Conservation (phyloP, 2,329 filamentous ascomycete genomes). For the Bipolaris oryzae region DNA sequence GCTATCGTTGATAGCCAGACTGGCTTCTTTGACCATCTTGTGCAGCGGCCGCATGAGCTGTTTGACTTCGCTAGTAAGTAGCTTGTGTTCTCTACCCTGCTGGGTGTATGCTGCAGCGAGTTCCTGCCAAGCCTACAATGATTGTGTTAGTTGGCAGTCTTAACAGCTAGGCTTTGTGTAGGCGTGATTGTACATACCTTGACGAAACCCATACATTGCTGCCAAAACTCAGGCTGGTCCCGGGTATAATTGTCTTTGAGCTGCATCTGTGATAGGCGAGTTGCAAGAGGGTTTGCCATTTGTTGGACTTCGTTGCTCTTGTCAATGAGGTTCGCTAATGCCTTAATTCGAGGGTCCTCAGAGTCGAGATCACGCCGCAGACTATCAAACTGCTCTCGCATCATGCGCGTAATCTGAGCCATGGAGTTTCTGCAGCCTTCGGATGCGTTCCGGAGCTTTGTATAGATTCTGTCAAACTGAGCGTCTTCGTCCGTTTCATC, state of each 20-base stretch:
- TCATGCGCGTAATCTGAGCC: slow-evolving; percentile 55
- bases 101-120: slow-evolving; percentile 57
- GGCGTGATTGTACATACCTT: slow-evolving; percentile 49
- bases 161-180: slow-evolving; percentile 16
- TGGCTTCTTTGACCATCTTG: slow-evolving; percentile 80
- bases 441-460: slow-evolving; percentile 74
- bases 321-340: slow-evolving; percentile 66
- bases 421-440: slow-evolving; percentile 75
- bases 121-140: slow-evolving; percentile 66
- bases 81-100: slow-evolving; percentile 51
- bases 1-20: slow-evolving; percentile 70
- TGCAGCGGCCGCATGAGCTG: slow-evolving; percentile 80
- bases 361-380: slow-evolving; percentile 41
- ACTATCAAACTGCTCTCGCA: slow-evolving; percentile 38
- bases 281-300: slow-evolving; percentile 74
- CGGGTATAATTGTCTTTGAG: slow-evolving; percentile 81
- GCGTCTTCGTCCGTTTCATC: slow-evolving; percentile 74
- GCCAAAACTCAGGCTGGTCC: slow-evolving; percentile 67
- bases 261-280: slow-evolving; percentile 77
- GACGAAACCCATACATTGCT: slow-evolving; percentile 76
- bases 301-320: slow-evolving; percentile 74
- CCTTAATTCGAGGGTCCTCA: slow-evolving; percentile 43
- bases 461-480: slow-evolving; percentile 81
- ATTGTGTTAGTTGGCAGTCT: slow-evolving; percentile 35
- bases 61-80: slow-evolving; percentile 70